Conservation (phyloP, 2,329 filamentous ascomycete species). For the Neofusicoccum cordaticola region DNA sequence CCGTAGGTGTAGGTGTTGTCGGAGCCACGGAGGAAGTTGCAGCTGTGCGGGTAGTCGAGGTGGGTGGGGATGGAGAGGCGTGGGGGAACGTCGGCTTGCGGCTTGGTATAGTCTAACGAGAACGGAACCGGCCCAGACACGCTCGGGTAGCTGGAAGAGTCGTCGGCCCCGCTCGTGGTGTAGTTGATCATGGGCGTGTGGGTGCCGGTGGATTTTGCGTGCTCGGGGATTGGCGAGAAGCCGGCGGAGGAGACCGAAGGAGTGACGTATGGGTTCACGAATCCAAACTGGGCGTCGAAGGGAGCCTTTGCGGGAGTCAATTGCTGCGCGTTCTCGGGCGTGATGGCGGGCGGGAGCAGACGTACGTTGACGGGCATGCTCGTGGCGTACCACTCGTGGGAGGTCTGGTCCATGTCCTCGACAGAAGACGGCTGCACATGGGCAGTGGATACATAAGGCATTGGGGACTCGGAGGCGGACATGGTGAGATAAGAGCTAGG, state of each 20-base stretch:
- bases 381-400: conserved; percentile 9
- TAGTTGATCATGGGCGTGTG: conserved; percentile 21
- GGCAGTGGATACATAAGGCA: conserved; percentile 10
- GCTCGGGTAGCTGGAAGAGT: conserved; percentile 29
- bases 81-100: background rate
- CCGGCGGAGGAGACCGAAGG: conserved; percentile 27
- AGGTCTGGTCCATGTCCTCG: conserved; percentile 4
- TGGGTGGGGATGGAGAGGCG: conserved; percentile 21
- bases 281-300: conserved; percentile 27
- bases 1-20: conserved; percentile 17
- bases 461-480: conserved; percentile 7
- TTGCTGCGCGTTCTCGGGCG: too few relatives aligned
- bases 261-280: conserved; percentile 32
- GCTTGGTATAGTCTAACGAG: conserved; percentile 18
- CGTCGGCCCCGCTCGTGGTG: conserved; percentile 23
- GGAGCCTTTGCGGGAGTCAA: conserved; percentile 20
- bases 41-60: conserved; percentile 23
- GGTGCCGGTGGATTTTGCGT: conserved; percentile 26
- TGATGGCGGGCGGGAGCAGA: background rate
- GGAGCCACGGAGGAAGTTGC: conserved; percentile 21
- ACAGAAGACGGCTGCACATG: background rate
- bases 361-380: conserved; percentile 15
- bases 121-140: conserved; percentile 27
- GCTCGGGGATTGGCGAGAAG: conserved; percentile 26
- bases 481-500: conserved; percentile 11